Percentiles rank a stretch among this genome's conserved stretches.
Evolutionary conservation across 1,284 basidiomycete species (phyloP).

Genomic region (Schizopora paradoxa): DNA sequence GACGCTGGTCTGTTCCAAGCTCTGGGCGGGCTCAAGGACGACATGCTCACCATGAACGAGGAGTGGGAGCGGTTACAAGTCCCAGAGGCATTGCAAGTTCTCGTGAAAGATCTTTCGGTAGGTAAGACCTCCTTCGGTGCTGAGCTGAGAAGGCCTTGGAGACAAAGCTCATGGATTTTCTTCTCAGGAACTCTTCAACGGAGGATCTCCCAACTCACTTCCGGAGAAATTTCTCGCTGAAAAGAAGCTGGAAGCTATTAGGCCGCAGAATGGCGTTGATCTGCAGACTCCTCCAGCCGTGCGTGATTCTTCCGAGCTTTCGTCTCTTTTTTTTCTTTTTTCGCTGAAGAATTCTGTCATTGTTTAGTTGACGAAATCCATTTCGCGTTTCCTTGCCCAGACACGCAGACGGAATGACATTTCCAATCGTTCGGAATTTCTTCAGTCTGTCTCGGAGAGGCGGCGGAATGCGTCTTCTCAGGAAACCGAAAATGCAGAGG

Average conservation of each 20-base stretch:
- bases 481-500: background rate
- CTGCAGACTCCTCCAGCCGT: slow-evolving; percentile 55
- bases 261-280: slow-evolving; percentile 37
- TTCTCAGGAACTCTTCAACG: slow-evolving; percentile 12
- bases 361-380: slow-evolving; percentile 56
- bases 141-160: slow-evolving; percentile 22
- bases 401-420: slow-evolving; percentile 65
- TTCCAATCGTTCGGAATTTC: slow-evolving; percentile 70
- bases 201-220: slow-evolving; percentile 20
- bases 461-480: too few relatives aligned
- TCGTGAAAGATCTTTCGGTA: slow-evolving; percentile 51
- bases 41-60: slow-evolving; percentile 63
- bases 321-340: background rate
- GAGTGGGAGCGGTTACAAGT: slow-evolving; percentile 57
- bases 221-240: slow-evolving; percentile 43
- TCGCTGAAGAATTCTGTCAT: slow-evolving; percentile 1
- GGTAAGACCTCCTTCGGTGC: slow-evolving; percentile 22
- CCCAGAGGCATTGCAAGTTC: slow-evolving; percentile 46
- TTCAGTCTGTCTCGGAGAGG: slow-evolving; percentile 52
- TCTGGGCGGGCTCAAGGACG: slow-evolving; percentile 57
- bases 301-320: slow-evolving; percentile 8
- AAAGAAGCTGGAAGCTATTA: slow-evolving; percentile 58
- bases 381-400: slow-evolving; percentile 62
- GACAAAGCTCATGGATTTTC: slow-evolving; percentile 13
- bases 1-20: slow-evolving; percentile 57